Percentiles rank a stretch among this genome's conserved stretches.
phyloP scores from a whole-genome alignment of 257 asterid species.

The Penstemon eatonii region DNA sequence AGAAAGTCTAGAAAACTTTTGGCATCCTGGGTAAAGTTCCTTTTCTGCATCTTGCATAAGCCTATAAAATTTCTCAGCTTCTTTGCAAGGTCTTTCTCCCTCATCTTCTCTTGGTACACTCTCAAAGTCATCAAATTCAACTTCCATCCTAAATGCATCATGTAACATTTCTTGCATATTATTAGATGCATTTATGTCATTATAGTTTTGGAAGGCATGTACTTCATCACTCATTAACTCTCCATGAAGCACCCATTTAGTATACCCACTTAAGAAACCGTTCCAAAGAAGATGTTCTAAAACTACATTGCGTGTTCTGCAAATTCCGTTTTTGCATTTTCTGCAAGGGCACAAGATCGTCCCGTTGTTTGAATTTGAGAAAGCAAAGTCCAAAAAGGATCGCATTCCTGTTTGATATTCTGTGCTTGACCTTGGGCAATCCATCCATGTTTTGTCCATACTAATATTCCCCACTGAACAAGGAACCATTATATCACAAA shows the following conservation, averaged over 20 bases:
- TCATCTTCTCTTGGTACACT: neutral
- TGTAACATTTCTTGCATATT: neutral
- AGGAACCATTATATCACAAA: too few relatives aligned
- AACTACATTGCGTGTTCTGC: neutral
- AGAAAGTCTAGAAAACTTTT: neutral
- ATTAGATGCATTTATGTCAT: conserved; percentile 2
- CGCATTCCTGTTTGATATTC: neutral
- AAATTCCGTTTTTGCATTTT: neutral
- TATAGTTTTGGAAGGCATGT: neutral
- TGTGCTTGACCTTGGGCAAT: neutral
- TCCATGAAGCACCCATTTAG: too few relatives aligned
- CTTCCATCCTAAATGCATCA: neutral
- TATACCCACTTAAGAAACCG: neutral
- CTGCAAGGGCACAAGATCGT: neutral
- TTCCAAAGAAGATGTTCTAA: neutral
- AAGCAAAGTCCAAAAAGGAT: neutral
- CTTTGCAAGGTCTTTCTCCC: neutral
- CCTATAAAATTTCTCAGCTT: conserved; percentile 9
- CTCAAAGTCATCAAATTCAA: neutral
- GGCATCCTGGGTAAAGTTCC: neutral
- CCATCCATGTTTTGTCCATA: neutral
- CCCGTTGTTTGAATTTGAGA: neutral
- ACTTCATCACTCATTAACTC: neutral
- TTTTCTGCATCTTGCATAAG: neutral
- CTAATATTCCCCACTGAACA: too few relatives aligned